A percentile compares a stretch with the other conserved stretches of the same genome.
Evolutionary conservation across 352 stramenopile genomes (phyloP).

Genomic region (Globisporangium radiosum): DNA sequence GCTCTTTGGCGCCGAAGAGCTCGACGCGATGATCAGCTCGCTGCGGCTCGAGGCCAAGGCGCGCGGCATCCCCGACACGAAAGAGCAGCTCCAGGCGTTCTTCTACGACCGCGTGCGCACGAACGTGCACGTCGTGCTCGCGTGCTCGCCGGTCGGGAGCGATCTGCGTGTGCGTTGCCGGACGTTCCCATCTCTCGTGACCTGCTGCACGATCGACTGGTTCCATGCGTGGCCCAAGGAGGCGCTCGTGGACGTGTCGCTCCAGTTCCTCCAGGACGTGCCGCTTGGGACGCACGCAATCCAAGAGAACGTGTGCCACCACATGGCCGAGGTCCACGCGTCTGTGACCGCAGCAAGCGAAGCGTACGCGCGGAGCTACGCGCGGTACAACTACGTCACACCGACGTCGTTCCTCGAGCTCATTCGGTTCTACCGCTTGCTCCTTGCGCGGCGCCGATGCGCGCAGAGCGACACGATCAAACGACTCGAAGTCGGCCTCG

Average conservation of each 20-base stretch:
- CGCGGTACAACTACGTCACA: conserved; percentile 90
- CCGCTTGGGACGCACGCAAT: conserved; percentile 58
- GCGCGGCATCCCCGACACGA: conserved; percentile 81
- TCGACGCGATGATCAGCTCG: conserved; percentile 77
- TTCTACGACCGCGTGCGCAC: conserved; percentile 83
- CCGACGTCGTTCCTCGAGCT: conserved; percentile 91
- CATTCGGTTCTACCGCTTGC: conserved; percentile 88
- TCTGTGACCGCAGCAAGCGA: conserved; percentile 75
- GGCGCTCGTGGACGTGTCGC: conserved; percentile 79
- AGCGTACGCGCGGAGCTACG: conserved; percentile 67
- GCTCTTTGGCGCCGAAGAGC: conserved; percentile 84
- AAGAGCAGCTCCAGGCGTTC: conserved; percentile 87
- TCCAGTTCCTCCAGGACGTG: conserved; percentile 80
- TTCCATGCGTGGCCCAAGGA: conserved; percentile 90
- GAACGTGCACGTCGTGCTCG: conserved; percentile 86
- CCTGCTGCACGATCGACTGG: conserved; percentile 79
- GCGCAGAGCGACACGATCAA: conserved; percentile 59
- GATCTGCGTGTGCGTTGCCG: conserved; percentile 69
- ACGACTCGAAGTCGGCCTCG: conserved; percentile 76
- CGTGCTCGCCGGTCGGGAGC: conserved; percentile 78
- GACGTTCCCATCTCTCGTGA: conserved; percentile 75
- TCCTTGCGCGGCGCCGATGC: conserved; percentile 56
- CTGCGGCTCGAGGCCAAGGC: conserved; percentile 81
- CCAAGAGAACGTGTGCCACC: conserved; percentile 89
- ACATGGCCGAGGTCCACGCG: conserved; percentile 91